Base-by-base conservation (phyloP, 2,329 filamentous ascomycete genomes). In the Exophiala oligosperma region DNA sequence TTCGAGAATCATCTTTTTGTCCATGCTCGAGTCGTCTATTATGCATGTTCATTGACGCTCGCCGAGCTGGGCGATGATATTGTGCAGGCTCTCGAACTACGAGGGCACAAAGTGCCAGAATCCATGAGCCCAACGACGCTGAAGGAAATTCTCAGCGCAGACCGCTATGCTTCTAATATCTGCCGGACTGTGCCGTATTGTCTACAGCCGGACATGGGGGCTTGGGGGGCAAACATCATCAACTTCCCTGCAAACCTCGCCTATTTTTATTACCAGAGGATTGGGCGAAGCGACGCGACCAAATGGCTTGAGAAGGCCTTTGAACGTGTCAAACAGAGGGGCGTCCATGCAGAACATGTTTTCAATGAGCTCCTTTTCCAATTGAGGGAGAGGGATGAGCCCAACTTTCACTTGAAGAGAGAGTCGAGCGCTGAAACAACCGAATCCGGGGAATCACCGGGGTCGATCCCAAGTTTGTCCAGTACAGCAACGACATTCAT, bases 1-100 rank as follows among this genome's bases (percentile, higher is more conserved):
- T 66, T 64, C 43, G 55, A 61, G 17, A 64, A 66, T 35, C 62
- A 64, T 52, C 51, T 66, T 5, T 64, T 66, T 41, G 53, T 57
- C 24, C 57, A 64, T n/a, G 60, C 64, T 21, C 62, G 58, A 37
- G 35, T 64, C 40, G 48, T 64, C 17, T 64, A 64, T 35, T 61
- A 59, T 43, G 60, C 62, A 17, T 57, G 49, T 41, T 60, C 62
- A 7, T 46, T 66, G n/a, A 56, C 56, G 2, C 35, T 66, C 24
- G 53, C 54, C 11, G 57, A 60, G 41, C 59, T 58, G 4, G 59
- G 49, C 11, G 48, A 55, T 46, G 59, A 64, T 26, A 59, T 65
- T 40, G 17, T 58, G 17, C 57, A 53, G 14, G 32, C 53, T 24
- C 54, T 64, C 14, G 23, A 23, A 21, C 47, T 43, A 9, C 28